Base-by-base conservation (phyloP, 805 yeast species). In the Candida nemodendra region DNA sequence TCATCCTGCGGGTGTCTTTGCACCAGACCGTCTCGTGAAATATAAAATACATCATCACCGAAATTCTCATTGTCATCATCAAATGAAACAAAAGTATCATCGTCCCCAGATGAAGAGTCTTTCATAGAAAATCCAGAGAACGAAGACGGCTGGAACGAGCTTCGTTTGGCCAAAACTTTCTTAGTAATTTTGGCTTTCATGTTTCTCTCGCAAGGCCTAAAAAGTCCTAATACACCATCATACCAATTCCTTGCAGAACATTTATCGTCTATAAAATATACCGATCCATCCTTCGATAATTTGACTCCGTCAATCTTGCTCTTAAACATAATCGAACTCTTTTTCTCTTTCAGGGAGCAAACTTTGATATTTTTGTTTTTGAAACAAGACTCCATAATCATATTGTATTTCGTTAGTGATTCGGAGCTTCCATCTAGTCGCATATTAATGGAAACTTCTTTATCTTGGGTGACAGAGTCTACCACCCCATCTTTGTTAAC, bases 1-100 rank as follows among this genome's bases (percentile, higher is more conserved):
- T 80, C 86, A 54, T 80, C 86, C 11, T 63, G 63, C 0, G 84
- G 79, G 36, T 67, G 66, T 43, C 64, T 62, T 34, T 59, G 64
- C 23, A 64, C 58, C 4, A 78, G 60, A 2, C 85, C 85, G 57
- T 79, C 85, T n/a, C 78, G 76, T 1, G 79, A 69, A 12, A 54
- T 54, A 39, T 59, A 69, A 49, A 64, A 73, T 17, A 45, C 40
- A 9, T 15, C 19, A 27, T 36, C 45, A 17, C 19, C 21, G 11
- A 38, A 24, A n/a, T 32, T 13, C 3, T 43, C 48, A 16, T 39
- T 44, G 5, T 41, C 48, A 19, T 50, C 43, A 17, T 51, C 50
- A 6, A 39, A 42, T 12, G 32, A 33, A 9, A 48, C 44, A 3
- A 40, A 38, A 3, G 42, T 56, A 11, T 36, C 39, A 16, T 50